Base-by-base conservation (phyloP, 768 basidiomycete genomes). In the Suillus subalutaceus region DNA sequence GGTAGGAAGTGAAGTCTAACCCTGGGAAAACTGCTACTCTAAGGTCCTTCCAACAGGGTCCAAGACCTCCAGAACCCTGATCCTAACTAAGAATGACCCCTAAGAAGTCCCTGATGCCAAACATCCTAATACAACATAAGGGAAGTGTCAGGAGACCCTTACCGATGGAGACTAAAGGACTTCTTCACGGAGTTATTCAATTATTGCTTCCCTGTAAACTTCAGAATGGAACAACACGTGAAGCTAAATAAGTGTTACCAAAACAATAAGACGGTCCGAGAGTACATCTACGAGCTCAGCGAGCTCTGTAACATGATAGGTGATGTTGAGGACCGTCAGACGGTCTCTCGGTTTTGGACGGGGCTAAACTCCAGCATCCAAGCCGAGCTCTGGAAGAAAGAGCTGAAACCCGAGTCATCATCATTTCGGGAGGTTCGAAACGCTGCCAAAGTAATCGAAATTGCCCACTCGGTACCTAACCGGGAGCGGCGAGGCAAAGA, bases 161-260 rank as follows among this genome's bases (percentile, higher is more conserved):
- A 73, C 4, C 44, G 70, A 0, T 82, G 79, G 79, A 66, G 37
- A 0, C 38, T 81, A 0, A 41, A 67, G 12, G 32, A 70, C 1
- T 80, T 81, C 65, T 80, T 79, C 62, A 30, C 63, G 4, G 74
- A 71, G 37, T 18, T 82, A n/a, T 81, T 79, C 63, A 71, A 80
- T 26, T 78, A 78, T 32, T 79, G 80, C 38, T 82, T 82, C 69
- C 80, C 80, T 0, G 58, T 73, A 0, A 53, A 72, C 38, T 69
- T 72, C 53, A 40, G 69, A 0, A 46, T 71, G 8, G 59, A 77
- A 32, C 78, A 77, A 63, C 40, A 72, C 0, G 65, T 72, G 6
- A 73, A 75, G 23, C 67, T 83, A 0, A 52, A 68, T 0, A 43
- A 58, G 0, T 67, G 63, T 8, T 63, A 53, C 1, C 81, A 83